Base-by-base conservation (phyloP, 2,329 filamentous ascomycete genomes). In the Epichloe aotearoae region DNA sequence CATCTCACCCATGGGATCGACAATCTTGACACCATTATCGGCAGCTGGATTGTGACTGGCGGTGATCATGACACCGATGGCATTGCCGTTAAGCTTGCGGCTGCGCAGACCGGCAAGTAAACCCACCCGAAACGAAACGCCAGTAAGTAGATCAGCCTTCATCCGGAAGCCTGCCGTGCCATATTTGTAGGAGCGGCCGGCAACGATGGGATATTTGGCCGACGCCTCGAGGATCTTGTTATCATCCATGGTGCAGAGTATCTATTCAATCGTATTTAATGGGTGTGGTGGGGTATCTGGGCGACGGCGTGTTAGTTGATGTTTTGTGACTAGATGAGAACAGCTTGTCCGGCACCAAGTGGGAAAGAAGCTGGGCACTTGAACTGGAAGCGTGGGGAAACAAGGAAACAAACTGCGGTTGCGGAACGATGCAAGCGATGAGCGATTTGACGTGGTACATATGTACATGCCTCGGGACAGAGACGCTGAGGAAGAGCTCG, bases 1-100 rank as follows among this genome's bases (percentile, higher is more conserved):
- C 93, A 97, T 97, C 68, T 97, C 93, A 57, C 93, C 91, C 83
- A 95, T 86, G 12, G 93, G 93, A 68, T 98, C 93, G 56, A 98
- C 88, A 59, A 98, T 81, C 77, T 95, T 95, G 66, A 95, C 85
- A 48, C 89, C 89, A 67, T 95, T 95, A 70, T 95, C 89, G 59
- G 81, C 77, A 36, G 89, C 84, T 17, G 87, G 87, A 70, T 95
- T 95, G 75, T 95, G 89, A 62, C 87, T 94, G 55, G 89, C 89
- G 41, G 89, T 95, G 67, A 95, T 86, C 89, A 95, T 95, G 58
- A 98, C 84, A 63, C 93, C 93, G 63, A 98, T 95, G 60, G 88
- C 85, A 73, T 94, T 87, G 57, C 89, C 85, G 66, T 84, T 84
- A 60, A 94, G 80, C 70, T 93, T 94, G 65, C 88, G 86, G 57